Percentiles rank a stretch among this genome's conserved stretches.
phyloP scores from a whole-genome alignment of 495 filamentous ascomycete species.

The Lasiosphaeria hispida region DNA sequence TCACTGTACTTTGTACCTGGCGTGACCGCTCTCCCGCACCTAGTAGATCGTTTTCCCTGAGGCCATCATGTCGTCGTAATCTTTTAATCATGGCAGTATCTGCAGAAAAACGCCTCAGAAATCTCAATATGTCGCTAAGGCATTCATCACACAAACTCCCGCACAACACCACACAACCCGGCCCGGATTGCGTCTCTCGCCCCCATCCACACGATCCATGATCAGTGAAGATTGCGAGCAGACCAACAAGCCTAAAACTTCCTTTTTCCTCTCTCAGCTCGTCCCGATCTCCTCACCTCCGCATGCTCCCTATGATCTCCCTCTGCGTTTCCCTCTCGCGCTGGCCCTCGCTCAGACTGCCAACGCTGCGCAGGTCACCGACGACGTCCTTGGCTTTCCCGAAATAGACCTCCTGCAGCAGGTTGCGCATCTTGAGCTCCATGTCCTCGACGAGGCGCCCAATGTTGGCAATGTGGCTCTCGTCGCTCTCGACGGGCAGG shows the following conservation, averaged over 20 bases:
- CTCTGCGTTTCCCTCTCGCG: slow-evolving; percentile 81
- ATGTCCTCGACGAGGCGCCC: slow-evolving; percentile 96
- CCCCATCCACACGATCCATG: too few relatives aligned
- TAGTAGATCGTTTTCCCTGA: too few relatives aligned
- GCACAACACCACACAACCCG: too few relatives aligned
- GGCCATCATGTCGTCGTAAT: too few relatives aligned
- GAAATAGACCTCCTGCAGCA: slow-evolving; percentile 99
- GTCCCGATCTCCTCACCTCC: slow-evolving; percentile 17
- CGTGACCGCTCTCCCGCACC: too few relatives aligned
- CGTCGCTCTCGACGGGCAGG: slow-evolving; percentile 83
- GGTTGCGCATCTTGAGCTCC: slow-evolving; percentile 99
- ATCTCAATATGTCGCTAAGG: too few relatives aligned
- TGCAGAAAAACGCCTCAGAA: too few relatives aligned
- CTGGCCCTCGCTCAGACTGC: slow-evolving; percentile 78
- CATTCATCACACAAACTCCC: too few relatives aligned
- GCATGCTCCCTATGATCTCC: slow-evolving; percentile 85
- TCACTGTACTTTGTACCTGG: too few relatives aligned
- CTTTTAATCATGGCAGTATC: too few relatives aligned
- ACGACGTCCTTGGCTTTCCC: slow-evolving; percentile 99
- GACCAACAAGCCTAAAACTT: not conserved
- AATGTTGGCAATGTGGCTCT: slow-evolving; percentile 93
- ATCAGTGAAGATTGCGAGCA: not conserved
- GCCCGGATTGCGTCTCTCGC: too few relatives aligned
- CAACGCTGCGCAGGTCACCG: slow-evolving; percentile 92
- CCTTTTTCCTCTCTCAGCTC: not conserved